Conservation (phyloP, 257 asterid species). For the Penstemon newberryi region DNA sequence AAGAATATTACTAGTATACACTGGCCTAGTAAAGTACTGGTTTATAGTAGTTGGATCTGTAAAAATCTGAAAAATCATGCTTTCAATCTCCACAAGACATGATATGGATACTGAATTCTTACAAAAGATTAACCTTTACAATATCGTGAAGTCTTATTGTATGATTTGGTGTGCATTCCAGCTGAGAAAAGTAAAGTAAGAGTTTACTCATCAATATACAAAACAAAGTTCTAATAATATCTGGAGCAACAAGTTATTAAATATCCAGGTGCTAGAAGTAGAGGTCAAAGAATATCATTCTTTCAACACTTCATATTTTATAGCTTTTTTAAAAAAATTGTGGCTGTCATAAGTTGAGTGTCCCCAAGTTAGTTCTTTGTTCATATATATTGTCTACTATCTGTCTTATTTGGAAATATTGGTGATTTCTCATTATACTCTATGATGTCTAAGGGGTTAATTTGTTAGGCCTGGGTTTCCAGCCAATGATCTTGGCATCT, state of each 20-base stretch:
- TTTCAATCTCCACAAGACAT: constrained; percentile 2
- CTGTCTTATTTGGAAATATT: not conserved
- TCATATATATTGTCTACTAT: not conserved
- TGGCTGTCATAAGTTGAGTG: not conserved
- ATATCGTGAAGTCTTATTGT: too few relatives aligned
- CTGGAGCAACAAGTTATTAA: too few relatives aligned
- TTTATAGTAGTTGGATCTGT: constrained; percentile 24
- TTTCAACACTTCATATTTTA: too few relatives aligned
- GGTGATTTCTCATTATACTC: not conserved
- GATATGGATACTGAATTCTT: constrained; percentile 5
- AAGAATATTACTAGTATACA: not conserved
- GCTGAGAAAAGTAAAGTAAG: too few relatives aligned
- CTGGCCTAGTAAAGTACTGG: constrained; percentile 1
- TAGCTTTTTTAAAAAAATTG: not conserved
- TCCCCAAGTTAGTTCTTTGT: not conserved
- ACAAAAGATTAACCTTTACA: not conserved
- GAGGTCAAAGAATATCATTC: too few relatives aligned
- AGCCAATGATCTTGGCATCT: constrained; percentile 10
- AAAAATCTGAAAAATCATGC: not conserved
- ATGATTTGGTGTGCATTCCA: not conserved
- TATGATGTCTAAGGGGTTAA: constrained; percentile 16
- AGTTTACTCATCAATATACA: too few relatives aligned
- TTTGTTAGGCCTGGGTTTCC: constrained; percentile 11
- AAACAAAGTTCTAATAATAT: too few relatives aligned
- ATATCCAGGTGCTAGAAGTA: too few relatives aligned